Percentiles rank a stretch among this genome's conserved stretches.
Evolutionary conservation across 202 grass and related monocot genomes (phyloP).

Genomic region (Alloteropsis angusta): DNA sequence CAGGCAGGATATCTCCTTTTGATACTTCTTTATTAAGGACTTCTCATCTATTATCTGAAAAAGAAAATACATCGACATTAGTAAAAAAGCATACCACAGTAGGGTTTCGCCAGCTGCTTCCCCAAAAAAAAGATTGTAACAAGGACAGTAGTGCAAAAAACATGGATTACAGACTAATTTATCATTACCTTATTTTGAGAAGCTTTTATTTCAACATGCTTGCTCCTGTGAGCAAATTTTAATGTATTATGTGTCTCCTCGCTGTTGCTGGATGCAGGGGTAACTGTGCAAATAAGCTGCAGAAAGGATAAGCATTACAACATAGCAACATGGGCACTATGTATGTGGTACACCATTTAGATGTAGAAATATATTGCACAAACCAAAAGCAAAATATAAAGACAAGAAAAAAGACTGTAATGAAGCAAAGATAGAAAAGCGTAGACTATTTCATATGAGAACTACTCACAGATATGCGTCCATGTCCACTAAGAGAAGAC

Average conservation of each 20-base stretch:
- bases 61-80: conserved; percentile 5
- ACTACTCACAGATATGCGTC: conserved; percentile 86
- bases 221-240: conserved; percentile 97
- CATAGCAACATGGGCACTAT: conserved; percentile 11
- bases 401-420: not conserved
- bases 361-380: not conserved
- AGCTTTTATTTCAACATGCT: conserved; percentile 94
- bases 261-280: conserved; percentile 89
- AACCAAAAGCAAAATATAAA: not conserved
- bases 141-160: not conserved
- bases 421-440: not conserved
- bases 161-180: not conserved
- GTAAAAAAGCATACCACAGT: not conserved
- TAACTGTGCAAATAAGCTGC: conserved; percentile 98
- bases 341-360: not conserved
- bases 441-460: not conserved
- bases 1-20: conserved; percentile 83
- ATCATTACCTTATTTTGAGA: conserved; percentile 82
- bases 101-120: not conserved
- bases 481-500: conserved; percentile 88
- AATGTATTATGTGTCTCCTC: conserved; percentile 98
- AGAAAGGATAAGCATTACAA: conserved; percentile 15
- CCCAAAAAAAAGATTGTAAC: not conserved
- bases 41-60: conserved; percentile 97
- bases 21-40: conserved; percentile 99